Base-by-base conservation (phyloP, 192 early-diverging fungal genomes). In the Lunasporangiospora selenospora region DNA sequence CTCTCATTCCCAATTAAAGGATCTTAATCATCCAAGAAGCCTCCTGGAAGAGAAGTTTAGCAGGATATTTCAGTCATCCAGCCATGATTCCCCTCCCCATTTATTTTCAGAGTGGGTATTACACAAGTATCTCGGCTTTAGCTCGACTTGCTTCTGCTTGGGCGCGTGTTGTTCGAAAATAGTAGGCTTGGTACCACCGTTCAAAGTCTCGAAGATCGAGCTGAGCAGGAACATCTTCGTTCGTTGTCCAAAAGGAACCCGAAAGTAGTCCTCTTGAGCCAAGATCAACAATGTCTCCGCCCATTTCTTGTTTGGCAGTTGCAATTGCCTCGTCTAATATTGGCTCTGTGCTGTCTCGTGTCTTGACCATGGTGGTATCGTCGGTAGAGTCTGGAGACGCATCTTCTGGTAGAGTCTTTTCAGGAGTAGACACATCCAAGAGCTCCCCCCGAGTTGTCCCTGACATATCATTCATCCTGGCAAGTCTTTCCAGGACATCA, bases 161-260 rank as follows among this genome's bases (percentile, higher is more conserved):
- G 11, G 64, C 64, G 30, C 26, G 21, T 4, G 54, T 66, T 3
- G 33, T 53, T 26, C 69, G 47, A 18, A 40, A 45, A 8, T 53
- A 51, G 36, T 73, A 73, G 4, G 52, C 31, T 5, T 52, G 53
- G 31, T 48, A 73, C 69, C 69, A 73, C 6, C 42, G 54, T 41
- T 73, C 69, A 58, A 73, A 73, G 42, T 73, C 69, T 24, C 57
- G 44, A 1, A 63, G 41, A 19, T 73, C 69, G 2, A 63, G 30
- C 6, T 55, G 27, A 3, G 26, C 13, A 29, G 41, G 38, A 6
- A 39, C 24, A 53, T 62, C 49, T 26, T 42, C 48, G 8, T 24
- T 31, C 3, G 48, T 53, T 7, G 21, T 47, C 60, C 69, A 58
- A 4, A 55, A 58, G 8, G 54, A 63, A 1, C 59, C 69, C 3